Evolutionary conservation across 23 red algal species (phyloP).

Genomic region (Pyropia haitanensis): DNA sequence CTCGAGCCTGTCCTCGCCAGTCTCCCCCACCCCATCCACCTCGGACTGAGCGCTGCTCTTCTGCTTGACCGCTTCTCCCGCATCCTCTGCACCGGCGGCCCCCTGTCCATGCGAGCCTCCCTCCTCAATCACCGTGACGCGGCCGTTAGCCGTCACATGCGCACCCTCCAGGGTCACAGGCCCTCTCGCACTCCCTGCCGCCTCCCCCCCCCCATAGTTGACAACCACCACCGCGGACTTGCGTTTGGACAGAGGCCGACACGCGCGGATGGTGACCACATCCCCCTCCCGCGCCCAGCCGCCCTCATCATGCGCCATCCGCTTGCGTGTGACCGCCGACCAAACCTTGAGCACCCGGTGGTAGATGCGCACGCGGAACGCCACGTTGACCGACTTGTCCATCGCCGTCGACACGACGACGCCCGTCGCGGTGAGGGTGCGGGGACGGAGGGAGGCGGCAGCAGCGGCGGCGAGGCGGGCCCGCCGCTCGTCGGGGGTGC

Average conservation of each 20-base stretch:
- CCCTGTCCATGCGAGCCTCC: too few species aligned
- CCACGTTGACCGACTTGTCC: conserved; percentile 73
- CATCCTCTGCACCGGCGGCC: too few species aligned
- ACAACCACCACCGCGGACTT: conserved; percentile 71
- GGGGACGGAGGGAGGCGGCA: conserved; percentile 9
- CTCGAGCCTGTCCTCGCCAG: too few species aligned
- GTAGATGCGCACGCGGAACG: conserved; percentile 18
- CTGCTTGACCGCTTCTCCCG: too few species aligned
- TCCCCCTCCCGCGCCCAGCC: conserved; percentile 72
- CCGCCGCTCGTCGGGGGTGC: conserved; percentile 1
- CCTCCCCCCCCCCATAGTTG: conserved; percentile 55
- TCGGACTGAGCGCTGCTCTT: too few species aligned
- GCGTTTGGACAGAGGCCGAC: conserved; percentile 45
- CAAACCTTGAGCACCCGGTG: conserved; percentile 30
- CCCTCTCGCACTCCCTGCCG: background rate
- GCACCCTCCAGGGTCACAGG: too few species aligned
- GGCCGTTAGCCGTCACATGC: too few species aligned
- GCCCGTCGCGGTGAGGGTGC: conserved; percentile 46
- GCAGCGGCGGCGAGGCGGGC: conserved; percentile 29
- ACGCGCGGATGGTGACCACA: conserved; percentile 50
- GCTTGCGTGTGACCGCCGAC: conserved; percentile 34
- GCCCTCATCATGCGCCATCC: conserved; percentile 86
- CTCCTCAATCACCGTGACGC: too few species aligned
- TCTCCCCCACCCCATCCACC: too few species aligned
- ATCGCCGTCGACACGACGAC: conserved; percentile 64